phyloP scores from a whole-genome alignment of 805 yeast genomes.

The Yamadazyma endophytica region DNA sequence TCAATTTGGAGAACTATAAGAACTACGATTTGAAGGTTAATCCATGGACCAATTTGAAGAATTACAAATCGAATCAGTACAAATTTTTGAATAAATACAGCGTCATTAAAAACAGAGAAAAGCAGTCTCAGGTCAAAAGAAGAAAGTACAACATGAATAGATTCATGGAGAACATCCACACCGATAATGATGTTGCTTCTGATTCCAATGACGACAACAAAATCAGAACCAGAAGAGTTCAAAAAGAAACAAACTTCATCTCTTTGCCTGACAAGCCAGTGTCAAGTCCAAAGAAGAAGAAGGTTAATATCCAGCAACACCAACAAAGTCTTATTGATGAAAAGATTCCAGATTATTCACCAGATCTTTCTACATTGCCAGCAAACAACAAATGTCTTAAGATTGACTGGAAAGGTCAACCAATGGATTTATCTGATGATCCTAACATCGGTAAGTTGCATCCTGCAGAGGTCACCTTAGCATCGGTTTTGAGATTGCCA shows the following conservation, averaged over 20 bases:
- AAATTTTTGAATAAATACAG: conserved; percentile 52
- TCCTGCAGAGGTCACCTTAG: conserved; percentile 86
- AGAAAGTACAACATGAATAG: conserved; percentile 12
- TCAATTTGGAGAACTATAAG: conserved; percentile 46
- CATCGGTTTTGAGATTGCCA: conserved; percentile 86
- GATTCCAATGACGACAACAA: conserved; percentile 36
- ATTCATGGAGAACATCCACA: conserved; percentile 8
- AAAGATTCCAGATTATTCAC: conserved; percentile 78
- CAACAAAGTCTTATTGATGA: conserved; percentile 60
- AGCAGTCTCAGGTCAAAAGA: conserved; percentile 11
- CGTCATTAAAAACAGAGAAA: conserved; percentile 18
- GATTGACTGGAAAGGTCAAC: conserved; percentile 98
- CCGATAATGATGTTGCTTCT: conserved; percentile 5
- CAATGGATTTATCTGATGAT: conserved; percentile 83
- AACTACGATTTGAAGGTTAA: conserved; percentile 46
- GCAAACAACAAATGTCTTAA: conserved; percentile 63
- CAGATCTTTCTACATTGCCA: conserved; percentile 64
- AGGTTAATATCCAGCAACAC: conserved; percentile 19
- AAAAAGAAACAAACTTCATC: conserved; percentile 17
- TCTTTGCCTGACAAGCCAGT: conserved; percentile 7
- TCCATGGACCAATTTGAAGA: conserved; percentile 46
- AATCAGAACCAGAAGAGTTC: conserved; percentile 58
- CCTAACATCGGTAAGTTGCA: conserved; percentile 72
- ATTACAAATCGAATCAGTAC: conserved; percentile 47
- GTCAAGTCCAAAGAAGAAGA: conserved; percentile 38